These are phyloP conservation scores for Allomyces javanicus DNA, from an alignment of 192 early-diverging fungal species.

Conservation along the genomic window DNA sequence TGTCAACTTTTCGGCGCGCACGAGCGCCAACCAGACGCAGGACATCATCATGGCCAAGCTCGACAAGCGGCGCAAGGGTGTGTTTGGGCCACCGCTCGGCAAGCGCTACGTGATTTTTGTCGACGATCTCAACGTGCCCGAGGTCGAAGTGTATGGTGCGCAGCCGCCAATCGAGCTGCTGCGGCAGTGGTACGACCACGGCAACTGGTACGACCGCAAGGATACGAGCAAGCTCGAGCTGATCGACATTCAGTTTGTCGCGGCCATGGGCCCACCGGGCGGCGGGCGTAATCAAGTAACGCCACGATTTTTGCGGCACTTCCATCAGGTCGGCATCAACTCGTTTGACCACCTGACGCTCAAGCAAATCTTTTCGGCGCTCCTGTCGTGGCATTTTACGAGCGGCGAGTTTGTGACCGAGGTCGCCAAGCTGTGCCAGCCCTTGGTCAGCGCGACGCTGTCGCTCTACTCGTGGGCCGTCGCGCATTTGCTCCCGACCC, in stretches of 20 bases:
- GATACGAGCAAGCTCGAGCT: conserved; percentile 83
- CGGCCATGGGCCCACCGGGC: conserved; percentile 97
- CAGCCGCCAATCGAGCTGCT: conserved; percentile 94
- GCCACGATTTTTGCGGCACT: conserved; percentile 87
- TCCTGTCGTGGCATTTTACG: conserved; percentile 78
- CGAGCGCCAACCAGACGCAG: conserved; percentile 81
- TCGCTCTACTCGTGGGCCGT: conserved; percentile 81
- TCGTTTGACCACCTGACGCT: conserved; percentile 86
- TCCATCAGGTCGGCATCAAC: conserved; percentile 90
- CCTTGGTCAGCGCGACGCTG: conserved; percentile 76
- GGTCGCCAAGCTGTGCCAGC: conserved; percentile 37
- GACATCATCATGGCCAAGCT: conserved; percentile 94
- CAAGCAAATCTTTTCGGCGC: conserved; percentile 85
- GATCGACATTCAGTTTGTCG: conserved; percentile 96
- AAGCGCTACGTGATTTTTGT: conserved; percentile 97
- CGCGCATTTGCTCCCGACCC: conserved; percentile 83
- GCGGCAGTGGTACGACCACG: conserved; percentile 80
- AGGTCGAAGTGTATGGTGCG: conserved; percentile 90
- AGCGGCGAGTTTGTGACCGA: conserved; percentile 70
- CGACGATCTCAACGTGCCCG: conserved; percentile 98
- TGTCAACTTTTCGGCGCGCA: conserved; percentile 97
- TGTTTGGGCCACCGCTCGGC: conserved; percentile 61
- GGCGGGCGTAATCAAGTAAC: conserved; percentile 95
- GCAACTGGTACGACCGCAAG: conserved; percentile 83
- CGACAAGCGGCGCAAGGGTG: conserved; percentile 76